A percentile compares a stretch with the other conserved stretches of the same genome.
Conservation (phyloP, 495 filamentous ascomycete species). For the Penicillium taxi region DNA sequence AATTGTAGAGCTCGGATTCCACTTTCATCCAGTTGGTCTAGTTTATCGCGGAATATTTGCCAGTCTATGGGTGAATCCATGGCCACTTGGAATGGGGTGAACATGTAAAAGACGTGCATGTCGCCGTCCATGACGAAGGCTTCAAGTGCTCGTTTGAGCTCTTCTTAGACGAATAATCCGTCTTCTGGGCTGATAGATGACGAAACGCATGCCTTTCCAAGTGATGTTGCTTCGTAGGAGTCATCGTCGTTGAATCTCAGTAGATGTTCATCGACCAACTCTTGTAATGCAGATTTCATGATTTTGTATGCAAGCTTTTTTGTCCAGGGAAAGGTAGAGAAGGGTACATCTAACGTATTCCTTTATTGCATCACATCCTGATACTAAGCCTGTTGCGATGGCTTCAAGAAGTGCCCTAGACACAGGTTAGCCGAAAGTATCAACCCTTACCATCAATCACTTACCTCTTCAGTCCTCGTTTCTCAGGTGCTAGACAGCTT, state of each 20-base stretch:
- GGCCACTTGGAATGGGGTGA: slow-evolving; percentile 57
- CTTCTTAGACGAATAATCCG: slow-evolving; percentile 65
- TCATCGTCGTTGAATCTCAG: slow-evolving; percentile 33
- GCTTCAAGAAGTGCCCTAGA: slow-evolving; percentile 64
- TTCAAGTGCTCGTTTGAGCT: slow-evolving; percentile 57
- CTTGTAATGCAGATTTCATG: slow-evolving; percentile 48
- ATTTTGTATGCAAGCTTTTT: slow-evolving; percentile 51
- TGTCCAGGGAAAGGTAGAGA: slow-evolving; percentile 49
- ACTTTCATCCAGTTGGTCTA: slow-evolving; percentile 64
- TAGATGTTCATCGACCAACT: slow-evolving; percentile 30
- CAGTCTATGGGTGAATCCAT: slow-evolving; percentile 54
- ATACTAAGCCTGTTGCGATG: slow-evolving; percentile 64
- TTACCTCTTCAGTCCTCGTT: slow-evolving; percentile 59
- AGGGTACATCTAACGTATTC: slow-evolving; percentile 67
- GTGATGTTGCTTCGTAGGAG: slow-evolving; percentile 52
- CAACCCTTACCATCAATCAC: neutral
- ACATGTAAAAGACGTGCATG: slow-evolving; percentile 76
- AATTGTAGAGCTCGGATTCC: slow-evolving; percentile 60
- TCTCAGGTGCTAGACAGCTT: slow-evolving; percentile 64
- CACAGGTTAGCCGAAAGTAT: slow-evolving; percentile 2
- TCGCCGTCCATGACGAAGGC: slow-evolving; percentile 81
- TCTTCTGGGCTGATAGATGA: slow-evolving; percentile 70
- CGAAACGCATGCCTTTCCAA: slow-evolving; percentile 66
- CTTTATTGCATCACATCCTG: slow-evolving; percentile 56
- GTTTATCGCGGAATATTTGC: slow-evolving; percentile 61